Evolutionary conservation across 2,329 filamentous ascomycete species (phyloP).

Genomic region (Xylaria sp.): DNA sequence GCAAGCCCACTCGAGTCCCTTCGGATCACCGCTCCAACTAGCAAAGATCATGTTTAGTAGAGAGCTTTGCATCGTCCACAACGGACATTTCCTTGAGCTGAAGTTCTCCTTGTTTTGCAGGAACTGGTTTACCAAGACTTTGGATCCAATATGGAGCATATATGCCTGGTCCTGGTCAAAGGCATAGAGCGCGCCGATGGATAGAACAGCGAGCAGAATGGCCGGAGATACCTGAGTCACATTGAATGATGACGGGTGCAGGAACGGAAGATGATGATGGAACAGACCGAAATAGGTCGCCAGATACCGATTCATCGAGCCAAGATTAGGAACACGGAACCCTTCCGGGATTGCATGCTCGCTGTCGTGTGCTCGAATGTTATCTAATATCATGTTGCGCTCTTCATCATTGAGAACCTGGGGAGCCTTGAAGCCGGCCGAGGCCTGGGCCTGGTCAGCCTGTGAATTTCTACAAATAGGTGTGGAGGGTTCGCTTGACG

Average conservation of each 20-base stretch:
- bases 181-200: slow-evolving; percentile 94
- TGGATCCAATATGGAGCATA: slow-evolving; percentile 96
- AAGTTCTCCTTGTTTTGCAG: slow-evolving; percentile 98
- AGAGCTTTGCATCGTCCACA: slow-evolving; percentile 98
- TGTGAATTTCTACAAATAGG: slow-evolving; percentile 64
- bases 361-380: slow-evolving; percentile 82
- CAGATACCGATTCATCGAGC: slow-evolving; percentile 88
- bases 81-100: slow-evolving; percentile 93
- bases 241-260: slow-evolving; percentile 91
- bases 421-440: slow-evolving; percentile 75
- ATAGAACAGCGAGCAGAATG: slow-evolving; percentile 87
- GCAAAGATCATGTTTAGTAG: slow-evolving; percentile 98
- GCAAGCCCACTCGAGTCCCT: slow-evolving; percentile 97
- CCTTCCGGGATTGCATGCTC: slow-evolving; percentile 86
- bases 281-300: slow-evolving; percentile 97
- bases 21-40: slow-evolving; percentile 98
- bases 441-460: slow-evolving; percentile 75
- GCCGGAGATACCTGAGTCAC: slow-evolving; percentile 83
- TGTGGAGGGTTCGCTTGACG: slow-evolving; percentile 26
- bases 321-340: slow-evolving; percentile 84
- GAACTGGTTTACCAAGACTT: slow-evolving; percentile 96
- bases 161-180: slow-evolving; percentile 98
- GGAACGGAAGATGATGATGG: slow-evolving; percentile 94
- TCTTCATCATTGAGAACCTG: slow-evolving; percentile 88
- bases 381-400: slow-evolving; percentile 84